Percentiles rank a stretch among this genome's conserved stretches.
Conservation (phyloP, 331 rosid species). For the Acacia pycnantha region DNA sequence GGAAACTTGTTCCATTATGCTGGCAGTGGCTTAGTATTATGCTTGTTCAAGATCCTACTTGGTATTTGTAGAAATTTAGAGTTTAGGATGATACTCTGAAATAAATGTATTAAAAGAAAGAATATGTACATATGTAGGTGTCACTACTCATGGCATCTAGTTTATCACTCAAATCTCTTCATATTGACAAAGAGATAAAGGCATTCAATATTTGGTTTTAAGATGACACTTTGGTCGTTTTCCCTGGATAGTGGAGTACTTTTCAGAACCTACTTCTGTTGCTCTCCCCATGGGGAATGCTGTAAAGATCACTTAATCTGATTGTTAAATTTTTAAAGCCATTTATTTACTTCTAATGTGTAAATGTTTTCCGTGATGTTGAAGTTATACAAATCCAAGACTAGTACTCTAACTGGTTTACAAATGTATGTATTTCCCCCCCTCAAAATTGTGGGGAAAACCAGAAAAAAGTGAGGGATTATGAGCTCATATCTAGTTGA, state of each 20-base stretch:
- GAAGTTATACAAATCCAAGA: background rate
- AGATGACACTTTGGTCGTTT: background rate
- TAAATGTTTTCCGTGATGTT: background rate
- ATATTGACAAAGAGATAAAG: background rate
- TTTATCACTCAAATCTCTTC: background rate
- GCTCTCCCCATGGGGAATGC: background rate
- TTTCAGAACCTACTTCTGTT: background rate
- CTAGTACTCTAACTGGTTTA: background rate
- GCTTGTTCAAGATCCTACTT: background rate
- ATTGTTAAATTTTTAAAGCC: background rate
- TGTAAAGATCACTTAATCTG: background rate
- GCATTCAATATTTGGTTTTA: background rate
- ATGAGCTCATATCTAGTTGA: background rate
- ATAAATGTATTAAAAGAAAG: background rate
- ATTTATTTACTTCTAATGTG: background rate
- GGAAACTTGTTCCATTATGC: background rate
- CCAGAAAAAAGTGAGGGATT: no score
- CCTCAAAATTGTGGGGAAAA: background rate
- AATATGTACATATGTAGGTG: background rate
- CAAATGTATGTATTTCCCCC: background rate
- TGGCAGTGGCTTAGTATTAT: background rate
- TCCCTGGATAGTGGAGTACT: background rate
- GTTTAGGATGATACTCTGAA: background rate
- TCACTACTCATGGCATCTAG: background rate
- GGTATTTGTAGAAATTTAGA: background rate